phyloP scores from a whole-genome alignment of 805 yeast species.

The Komagataella pseudopastoris region DNA sequence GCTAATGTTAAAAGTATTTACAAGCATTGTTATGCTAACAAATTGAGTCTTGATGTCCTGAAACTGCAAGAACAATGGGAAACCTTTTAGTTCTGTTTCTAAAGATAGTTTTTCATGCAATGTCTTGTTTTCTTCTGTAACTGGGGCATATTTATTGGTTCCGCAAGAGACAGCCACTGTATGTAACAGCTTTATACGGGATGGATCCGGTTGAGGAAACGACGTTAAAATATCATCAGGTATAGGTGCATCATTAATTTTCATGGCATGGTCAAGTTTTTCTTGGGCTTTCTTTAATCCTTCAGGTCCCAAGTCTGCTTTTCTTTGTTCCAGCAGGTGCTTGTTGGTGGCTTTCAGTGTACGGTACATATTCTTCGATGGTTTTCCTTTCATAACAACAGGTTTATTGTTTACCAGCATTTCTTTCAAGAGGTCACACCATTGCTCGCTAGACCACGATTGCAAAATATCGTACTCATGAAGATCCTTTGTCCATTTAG shows the following conservation, averaged over 20 bases:
- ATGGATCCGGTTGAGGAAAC: constrained; percentile 65
- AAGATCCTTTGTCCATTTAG: constrained; percentile 38
- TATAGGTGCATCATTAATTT: constrained; percentile 58
- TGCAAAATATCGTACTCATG: constrained; percentile 45
- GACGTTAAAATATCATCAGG: constrained; percentile 50
- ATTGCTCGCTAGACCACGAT: constrained; percentile 50
- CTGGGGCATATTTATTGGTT: constrained; percentile 20
- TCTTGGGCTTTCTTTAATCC: constrained; percentile 43
- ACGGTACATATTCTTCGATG: constrained; percentile 50
- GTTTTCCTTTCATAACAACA: constrained; percentile 57
- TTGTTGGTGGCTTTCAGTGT: constrained; percentile 35
- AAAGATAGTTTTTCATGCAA: constrained; percentile 9
- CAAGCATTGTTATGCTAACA: constrained; percentile 47
- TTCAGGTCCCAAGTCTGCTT: constrained; percentile 34
- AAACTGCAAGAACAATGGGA: constrained; percentile 62
- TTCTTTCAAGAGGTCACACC: constrained; percentile 44
- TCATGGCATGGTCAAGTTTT: constrained; percentile 47
- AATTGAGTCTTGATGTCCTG: constrained; percentile 76
- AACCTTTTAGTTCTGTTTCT: constrained; percentile 22
- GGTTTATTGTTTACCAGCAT: constrained; percentile 49
- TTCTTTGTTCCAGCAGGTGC: constrained; percentile 33
- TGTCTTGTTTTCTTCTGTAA: constrained; percentile 7
- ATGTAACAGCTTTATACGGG: constrained; percentile 55
- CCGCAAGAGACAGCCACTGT: constrained; percentile 57
- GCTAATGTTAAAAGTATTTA: constrained; percentile 36